Conservation (phyloP, 2,329 filamentous ascomycete species). For the Ascochyta clinopodiicola region DNA sequence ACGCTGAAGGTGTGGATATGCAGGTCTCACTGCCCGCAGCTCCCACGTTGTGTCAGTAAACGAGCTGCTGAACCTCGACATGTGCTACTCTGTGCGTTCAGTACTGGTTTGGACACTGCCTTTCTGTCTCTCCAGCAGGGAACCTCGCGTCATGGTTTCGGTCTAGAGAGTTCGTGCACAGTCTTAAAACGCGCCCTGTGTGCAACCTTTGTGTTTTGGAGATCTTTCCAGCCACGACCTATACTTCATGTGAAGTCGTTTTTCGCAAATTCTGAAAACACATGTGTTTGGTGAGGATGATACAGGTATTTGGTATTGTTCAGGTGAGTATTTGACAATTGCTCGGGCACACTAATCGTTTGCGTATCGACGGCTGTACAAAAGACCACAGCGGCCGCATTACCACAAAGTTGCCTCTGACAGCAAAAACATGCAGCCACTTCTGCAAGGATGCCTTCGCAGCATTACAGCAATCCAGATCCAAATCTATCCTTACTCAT, state of each 20-base stretch:
- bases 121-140: neutral
- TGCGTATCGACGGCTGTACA: neutral
- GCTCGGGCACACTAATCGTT: neutral
- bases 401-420: neutral
- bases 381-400: neutral
- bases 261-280: neutral
- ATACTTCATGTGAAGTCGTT: neutral
- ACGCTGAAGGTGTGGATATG: slow-evolving; percentile 1
- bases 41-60: slow-evolving; percentile 2
- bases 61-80: neutral
- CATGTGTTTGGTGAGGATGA: neutral
- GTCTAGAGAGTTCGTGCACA: neutral
- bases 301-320: neutral
- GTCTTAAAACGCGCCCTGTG: neutral
- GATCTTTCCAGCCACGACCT: neutral
- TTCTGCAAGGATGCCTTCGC: neutral
- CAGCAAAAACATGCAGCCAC: neutral
- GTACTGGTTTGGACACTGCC: no score
- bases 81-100: neutral
- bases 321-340: no score
- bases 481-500: neutral
- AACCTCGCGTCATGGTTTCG: neutral
- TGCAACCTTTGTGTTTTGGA: neutral
- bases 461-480: neutral
- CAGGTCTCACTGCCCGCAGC: slow-evolving; percentile 8